Conservation (phyloP, 192 early-diverging fungal genomes). For the Coemansia guatemalensis region DNA sequence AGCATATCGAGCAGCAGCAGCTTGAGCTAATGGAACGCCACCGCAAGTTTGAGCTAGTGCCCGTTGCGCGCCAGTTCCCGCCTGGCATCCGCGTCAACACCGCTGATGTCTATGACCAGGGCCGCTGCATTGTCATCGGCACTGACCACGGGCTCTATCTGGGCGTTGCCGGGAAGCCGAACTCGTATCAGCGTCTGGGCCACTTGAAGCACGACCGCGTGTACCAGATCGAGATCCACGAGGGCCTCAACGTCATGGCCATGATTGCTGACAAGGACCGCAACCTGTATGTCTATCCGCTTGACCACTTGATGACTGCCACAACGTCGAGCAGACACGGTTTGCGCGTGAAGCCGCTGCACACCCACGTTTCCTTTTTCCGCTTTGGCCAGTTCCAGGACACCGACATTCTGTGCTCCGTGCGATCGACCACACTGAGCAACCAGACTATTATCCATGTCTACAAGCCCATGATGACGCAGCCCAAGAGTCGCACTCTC, state of each 20-base stretch:
- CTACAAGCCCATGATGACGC: slow-evolving; percentile 65
- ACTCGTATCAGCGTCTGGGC: slow-evolving; percentile 55
- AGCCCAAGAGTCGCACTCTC: slow-evolving; percentile 51
- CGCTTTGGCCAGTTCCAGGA: slow-evolving; percentile 65
- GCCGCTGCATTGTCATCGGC: slow-evolving; percentile 71
- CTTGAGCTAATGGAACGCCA: slow-evolving; percentile 48
- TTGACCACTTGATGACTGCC: slow-evolving; percentile 55
- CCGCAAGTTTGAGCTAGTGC: slow-evolving; percentile 55
- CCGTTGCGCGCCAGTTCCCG: slow-evolving; percentile 51
- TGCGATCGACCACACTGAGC: slow-evolving; percentile 70
- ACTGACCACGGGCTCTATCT: slow-evolving; percentile 85
- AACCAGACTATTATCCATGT: slow-evolving; percentile 72
- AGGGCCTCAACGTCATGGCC: slow-evolving; percentile 75
- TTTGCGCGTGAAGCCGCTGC: slow-evolving; percentile 55
- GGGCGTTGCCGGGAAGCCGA: slow-evolving; percentile 59
- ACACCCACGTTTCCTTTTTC: slow-evolving; percentile 69
- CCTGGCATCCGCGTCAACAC: slow-evolving; percentile 48
- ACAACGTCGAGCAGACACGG: slow-evolving; percentile 30
- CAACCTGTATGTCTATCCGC: slow-evolving; percentile 56
- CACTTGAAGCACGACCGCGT: slow-evolving; percentile 73
- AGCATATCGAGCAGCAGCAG: slow-evolving; percentile 65
- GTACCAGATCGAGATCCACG: slow-evolving; percentile 83
- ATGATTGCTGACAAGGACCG: slow-evolving; percentile 75
- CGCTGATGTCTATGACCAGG: slow-evolving; percentile 59
- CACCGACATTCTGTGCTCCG: slow-evolving; percentile 64